Evolutionary conservation across 768 basidiomycete species (phyloP).

Genomic region (Termitomyces sp.): DNA sequence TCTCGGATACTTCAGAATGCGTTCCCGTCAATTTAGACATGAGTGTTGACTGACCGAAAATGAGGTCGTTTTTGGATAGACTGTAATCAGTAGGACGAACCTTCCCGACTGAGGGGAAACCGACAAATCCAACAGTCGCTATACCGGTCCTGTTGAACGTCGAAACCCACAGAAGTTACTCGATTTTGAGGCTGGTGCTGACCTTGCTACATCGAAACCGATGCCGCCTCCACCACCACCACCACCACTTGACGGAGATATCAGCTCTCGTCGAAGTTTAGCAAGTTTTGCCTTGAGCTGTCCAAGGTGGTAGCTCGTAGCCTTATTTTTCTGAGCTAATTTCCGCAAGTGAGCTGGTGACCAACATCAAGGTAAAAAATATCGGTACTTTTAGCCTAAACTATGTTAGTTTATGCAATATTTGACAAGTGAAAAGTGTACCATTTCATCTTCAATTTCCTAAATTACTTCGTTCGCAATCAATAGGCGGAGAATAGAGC

Average conservation of each 20-base stretch:
- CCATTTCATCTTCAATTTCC: constrained; percentile 99
- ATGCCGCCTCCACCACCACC: constrained; percentile 86
- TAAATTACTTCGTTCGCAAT: constrained; percentile 25
- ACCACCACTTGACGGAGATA: constrained; percentile 66
- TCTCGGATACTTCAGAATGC: constrained; percentile 91
- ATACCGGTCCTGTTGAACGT: constrained; percentile 70
- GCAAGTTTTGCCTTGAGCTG: constrained; percentile 98
- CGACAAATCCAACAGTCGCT: constrained; percentile 91
- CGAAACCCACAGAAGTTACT: not conserved
- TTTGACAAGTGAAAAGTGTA: constrained; percentile 29
- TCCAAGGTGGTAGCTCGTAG: constrained; percentile 92
- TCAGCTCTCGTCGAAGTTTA: constrained; percentile 92
- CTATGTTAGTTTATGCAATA: constrained; percentile 19
- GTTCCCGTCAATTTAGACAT: constrained; percentile 98
- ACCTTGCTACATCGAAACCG: constrained; percentile 94
- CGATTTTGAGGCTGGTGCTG: constrained; percentile 1
- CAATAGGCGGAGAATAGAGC: constrained; percentile 16
- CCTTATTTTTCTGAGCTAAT: constrained; percentile 93
- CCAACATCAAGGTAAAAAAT: not conserved
- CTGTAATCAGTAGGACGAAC: constrained; percentile 27
- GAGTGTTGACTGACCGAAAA: constrained; percentile 62
- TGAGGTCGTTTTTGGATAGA: not conserved
- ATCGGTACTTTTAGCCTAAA: constrained; percentile 72
- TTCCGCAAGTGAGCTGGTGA: constrained; percentile 13
- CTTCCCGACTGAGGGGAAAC: constrained; percentile 95